A percentile compares a stretch with the other conserved stretches of the same genome.
Conservation (phyloP, 164 flowering plant genomes). For the Sedum album region DNA sequence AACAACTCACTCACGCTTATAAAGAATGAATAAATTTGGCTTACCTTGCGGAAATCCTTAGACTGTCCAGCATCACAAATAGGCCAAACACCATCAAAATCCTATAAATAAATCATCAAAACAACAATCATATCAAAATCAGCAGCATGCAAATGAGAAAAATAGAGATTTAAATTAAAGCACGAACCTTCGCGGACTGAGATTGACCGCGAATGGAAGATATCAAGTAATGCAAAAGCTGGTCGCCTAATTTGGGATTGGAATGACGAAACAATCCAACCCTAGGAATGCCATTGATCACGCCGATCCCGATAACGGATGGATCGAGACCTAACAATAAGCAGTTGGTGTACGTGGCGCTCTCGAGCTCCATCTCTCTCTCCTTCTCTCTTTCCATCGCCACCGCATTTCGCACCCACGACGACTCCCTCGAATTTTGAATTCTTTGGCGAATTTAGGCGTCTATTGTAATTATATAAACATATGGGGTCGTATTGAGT, state of each 20-base stretch:
- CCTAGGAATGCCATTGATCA: slow-evolving; percentile 47
- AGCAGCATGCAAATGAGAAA: not conserved
- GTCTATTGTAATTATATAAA: not conserved
- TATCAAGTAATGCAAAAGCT: slow-evolving; percentile 81
- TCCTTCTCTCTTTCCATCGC: slow-evolving; percentile 97
- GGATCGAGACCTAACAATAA: slow-evolving; percentile 91
- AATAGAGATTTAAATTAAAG: not conserved
- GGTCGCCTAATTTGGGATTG: slow-evolving; percentile 97
- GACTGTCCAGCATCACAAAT: slow-evolving; percentile 95
- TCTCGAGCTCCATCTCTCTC: slow-evolving; percentile 89
- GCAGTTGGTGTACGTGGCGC: slow-evolving; percentile 98
- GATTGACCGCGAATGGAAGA: slow-evolving; percentile 88
- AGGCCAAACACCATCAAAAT: slow-evolving; percentile 99
- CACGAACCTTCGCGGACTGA: slow-evolving; percentile 73
- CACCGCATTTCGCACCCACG: not conserved
- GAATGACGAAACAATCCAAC: slow-evolving; percentile 95
- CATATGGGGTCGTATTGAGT: not conserved
- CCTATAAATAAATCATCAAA: slow-evolving; percentile 35
- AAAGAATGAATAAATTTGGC: not conserved
- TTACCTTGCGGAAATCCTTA: slow-evolving; percentile 94
- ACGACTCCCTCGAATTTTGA: not conserved
- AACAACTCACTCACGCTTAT: not conserved
- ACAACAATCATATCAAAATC: not conserved
- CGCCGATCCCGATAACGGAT: slow-evolving; percentile 45
- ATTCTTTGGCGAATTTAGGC: not conserved